Base-by-base conservation (phyloP, 106 monocot genomes). In the Dioscorea alata region DNA sequence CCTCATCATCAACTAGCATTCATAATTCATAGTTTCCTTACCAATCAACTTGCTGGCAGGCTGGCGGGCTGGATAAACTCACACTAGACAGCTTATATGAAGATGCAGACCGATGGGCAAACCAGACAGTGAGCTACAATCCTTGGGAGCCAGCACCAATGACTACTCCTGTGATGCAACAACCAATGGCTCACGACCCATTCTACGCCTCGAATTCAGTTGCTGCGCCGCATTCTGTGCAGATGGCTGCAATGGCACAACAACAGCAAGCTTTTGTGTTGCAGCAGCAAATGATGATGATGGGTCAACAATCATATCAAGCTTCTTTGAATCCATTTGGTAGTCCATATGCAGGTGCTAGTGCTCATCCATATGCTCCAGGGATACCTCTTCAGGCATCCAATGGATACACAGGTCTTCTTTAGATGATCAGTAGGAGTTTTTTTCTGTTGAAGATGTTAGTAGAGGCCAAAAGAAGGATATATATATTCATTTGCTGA, bases 31-130 rank as follows among this genome's bases (percentile, higher is more conserved):
- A 3, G 42, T 42, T 42, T 42, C 42, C 42, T 42, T 8, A 42
- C 42, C 42, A 69, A 23, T 56, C 33, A 52, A 42, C 63, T 67
- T 73, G 48, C 17, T 35, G 59, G 23, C 80, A 96, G 95, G 94
- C 81, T 57, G 95, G 95, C 28, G 95, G 95, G 6, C 71, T 96
- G 23, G 91, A 96, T 75, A 78, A 79, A 82, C 88, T 96, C 14
- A 86, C 86, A 34, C 51, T 96, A 49, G 95, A 96, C 80, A 88
- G 95, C 77, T 78, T 96, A 72, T 96, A 96, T 50, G 91, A 91
- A 4, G 91, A 91, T 34, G 95, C 91, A 23, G 34, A 74, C 48
- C 72, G 84, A 74, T 79, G 71, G 64, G 75, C 78, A 51, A 91
- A 79, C 63, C 91, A 96, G 54, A 76, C 63, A 6, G 62, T 79